A percentile compares a stretch with the other conserved stretches of the same genome.
Conservation (phyloP, 345 rosid genomes). For the Euclidium syriacum region DNA sequence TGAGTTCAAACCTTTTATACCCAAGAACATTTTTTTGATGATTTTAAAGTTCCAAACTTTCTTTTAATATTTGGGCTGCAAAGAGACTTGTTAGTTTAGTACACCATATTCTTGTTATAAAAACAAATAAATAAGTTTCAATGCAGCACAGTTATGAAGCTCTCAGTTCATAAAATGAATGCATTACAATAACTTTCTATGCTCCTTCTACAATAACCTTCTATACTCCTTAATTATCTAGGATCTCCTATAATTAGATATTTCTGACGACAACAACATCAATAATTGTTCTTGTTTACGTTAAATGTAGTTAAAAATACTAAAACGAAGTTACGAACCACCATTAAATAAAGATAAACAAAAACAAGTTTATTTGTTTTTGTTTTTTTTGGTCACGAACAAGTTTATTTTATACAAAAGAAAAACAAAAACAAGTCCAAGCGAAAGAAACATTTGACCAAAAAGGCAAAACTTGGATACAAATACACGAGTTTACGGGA, state of each 20-base stretch:
- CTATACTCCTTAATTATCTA: not conserved
- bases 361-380: too few species aligned
- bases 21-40: too few species aligned
- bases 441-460: slow-evolving; percentile 28
- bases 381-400: too few species aligned
- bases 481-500: slow-evolving; percentile 6
- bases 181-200: not conserved
- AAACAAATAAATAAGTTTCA: not conserved
- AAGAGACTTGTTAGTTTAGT: too few species aligned
- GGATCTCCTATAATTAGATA: not conserved
- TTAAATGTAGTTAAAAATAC: not conserved
- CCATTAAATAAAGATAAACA: not conserved
- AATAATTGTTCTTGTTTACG: slow-evolving; percentile 8
- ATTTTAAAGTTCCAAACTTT: too few species aligned
- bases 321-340: not conserved
- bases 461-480: slow-evolving; percentile 19
- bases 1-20: too few species aligned
- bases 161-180: not conserved
- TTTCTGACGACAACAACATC: not conserved
- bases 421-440: slow-evolving; percentile 6
- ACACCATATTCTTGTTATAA: not conserved
- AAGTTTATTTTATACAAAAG: not conserved
- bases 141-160: not conserved
- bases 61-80: too few species aligned
- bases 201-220: not conserved